Conservation (phyloP, 768 basidiomycete species). For the Pisolithus microcarpus region DNA sequence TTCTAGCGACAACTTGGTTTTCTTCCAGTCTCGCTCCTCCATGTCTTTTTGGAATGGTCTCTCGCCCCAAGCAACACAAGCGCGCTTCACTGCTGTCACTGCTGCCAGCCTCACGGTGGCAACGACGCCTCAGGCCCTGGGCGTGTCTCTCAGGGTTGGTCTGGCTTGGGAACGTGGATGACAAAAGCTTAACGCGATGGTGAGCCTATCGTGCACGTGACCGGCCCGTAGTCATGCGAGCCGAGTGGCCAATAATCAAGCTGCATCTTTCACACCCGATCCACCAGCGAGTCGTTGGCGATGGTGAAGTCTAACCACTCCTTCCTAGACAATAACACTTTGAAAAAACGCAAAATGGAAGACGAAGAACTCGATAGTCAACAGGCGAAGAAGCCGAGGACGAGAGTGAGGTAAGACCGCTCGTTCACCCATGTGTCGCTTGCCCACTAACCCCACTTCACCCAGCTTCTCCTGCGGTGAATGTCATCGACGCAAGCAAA, state of each 20-base stretch:
- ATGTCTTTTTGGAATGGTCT: conserved; percentile 10
- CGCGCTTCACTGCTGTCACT: neutral
- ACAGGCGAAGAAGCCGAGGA: conserved; percentile 57
- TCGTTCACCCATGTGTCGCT: neutral
- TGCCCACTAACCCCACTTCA: conserved; percentile 4
- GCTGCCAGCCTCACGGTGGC: neutral
- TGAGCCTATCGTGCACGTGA: conserved; percentile 18
- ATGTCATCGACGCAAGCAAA: conserved; percentile 85
- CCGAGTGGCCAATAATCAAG: conserved; percentile 1
- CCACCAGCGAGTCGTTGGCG: conserved; percentile 20
- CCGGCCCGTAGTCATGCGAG: conserved; percentile 5
- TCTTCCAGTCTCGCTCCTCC: conserved; percentile 44
- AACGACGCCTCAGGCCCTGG: neutral
- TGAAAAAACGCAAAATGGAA: conserved; percentile 59
- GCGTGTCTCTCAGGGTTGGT: no score
- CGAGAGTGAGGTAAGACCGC: conserved; percentile 61
- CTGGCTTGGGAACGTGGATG: neutral
- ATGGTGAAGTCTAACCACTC: conserved; percentile 25
- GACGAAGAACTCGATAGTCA: conserved; percentile 43
- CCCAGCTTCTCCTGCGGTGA: conserved; percentile 78
- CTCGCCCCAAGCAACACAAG: neutral
- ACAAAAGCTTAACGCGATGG: neutral
- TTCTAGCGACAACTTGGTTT: conserved; percentile 63
- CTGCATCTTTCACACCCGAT: conserved; percentile 22
- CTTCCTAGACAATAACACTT: conserved; percentile 25